Evolutionary conservation across 352 stramenopile genomes (phyloP), one percentile per base, ranked within the genome.

Genomic region (Phytopythium delawarense): DNA sequence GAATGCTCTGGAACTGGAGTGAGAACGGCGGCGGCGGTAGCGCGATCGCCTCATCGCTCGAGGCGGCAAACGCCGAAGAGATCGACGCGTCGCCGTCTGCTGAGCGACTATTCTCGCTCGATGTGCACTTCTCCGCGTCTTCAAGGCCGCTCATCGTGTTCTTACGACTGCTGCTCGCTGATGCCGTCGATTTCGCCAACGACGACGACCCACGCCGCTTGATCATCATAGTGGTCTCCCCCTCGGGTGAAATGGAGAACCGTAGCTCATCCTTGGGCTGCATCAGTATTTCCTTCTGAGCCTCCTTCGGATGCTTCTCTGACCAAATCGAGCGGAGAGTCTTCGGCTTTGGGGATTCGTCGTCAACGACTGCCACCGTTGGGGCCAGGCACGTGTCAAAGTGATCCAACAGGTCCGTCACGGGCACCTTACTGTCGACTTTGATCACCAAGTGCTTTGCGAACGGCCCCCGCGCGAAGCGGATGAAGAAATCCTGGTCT

Each of bases 361-460:
- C 67, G 50, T 76, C 70, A 16, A 62, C 67, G 18, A 42, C 61
- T 4, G 46, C 28, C 37, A 72, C 46, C 7, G 63, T 67, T 7
- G 56, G 49, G 18, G 68, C 67, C 13, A 90, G 65, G 13, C 71
- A 72, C 6, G 68, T 69, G 42, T 84, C 78, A 18, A 92, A 79
- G 56, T 76, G 84, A 51, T 88, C 71, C 3, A 90, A 64, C 35
- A 92, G 57, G 15, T 66, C 69, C 3, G 67, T 57, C 39, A 90
- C 51, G 25, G 71, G 68, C 45, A 85, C 66, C 57, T 81, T 77
- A 12, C 66, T 53, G 45, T 78, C 67, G 15, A 91, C 79, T 62
- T 90, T 86, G 44, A 92, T 82, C 8, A 89, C 69, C 20, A 94
- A 58, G 56, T 89, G 78, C 63, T 90, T 94, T 9, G 66, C 59